Conservation (phyloP, 495 filamentous ascomycete species). For the Durotheca rogersii region DNA sequence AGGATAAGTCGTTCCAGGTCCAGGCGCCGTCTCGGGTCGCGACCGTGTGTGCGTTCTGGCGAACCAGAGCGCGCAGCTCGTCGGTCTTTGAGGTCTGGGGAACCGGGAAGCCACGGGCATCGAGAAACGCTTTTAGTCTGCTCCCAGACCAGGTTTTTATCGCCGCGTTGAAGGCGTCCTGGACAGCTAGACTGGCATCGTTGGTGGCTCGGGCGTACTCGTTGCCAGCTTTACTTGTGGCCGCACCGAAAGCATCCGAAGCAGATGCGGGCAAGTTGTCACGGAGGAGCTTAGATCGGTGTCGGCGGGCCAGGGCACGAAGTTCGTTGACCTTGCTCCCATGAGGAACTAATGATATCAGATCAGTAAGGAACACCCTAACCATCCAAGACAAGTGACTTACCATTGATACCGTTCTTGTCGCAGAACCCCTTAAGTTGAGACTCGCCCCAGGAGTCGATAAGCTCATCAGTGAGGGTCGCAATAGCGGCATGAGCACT, state of each 20-base stretch:
- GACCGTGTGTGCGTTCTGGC: slow-evolving; percentile 71
- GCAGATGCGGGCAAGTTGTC: slow-evolving; percentile 64
- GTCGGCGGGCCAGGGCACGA: slow-evolving; percentile 84
- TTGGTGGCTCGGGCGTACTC: slow-evolving; percentile 75
- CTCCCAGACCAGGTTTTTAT: slow-evolving; percentile 68
- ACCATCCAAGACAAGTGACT: neutral
- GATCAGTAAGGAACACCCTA: slow-evolving; percentile 40
- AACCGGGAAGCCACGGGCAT: slow-evolving; percentile 67
- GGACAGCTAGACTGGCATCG: slow-evolving; percentile 60
- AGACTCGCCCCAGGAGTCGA: slow-evolving; percentile 86
- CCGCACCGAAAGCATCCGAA: slow-evolving; percentile 70
- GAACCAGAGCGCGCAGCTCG: slow-evolving; percentile 74
- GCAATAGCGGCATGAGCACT: slow-evolving; percentile 68
- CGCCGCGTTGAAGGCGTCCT: slow-evolving; percentile 66
- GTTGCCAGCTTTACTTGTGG: slow-evolving; percentile 79
- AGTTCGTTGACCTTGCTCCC: slow-evolving; percentile 88
- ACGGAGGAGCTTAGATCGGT: slow-evolving; percentile 71
- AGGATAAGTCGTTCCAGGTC: slow-evolving; percentile 83
- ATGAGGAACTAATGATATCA: slow-evolving; percentile 78
- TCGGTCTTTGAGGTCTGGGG: slow-evolving; percentile 76
- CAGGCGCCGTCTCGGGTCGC: slow-evolving; percentile 70
- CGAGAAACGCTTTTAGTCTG: slow-evolving; percentile 75
- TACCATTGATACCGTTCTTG: slow-evolving; percentile 69
- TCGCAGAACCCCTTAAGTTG: slow-evolving; percentile 91
- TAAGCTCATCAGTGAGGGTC: slow-evolving; percentile 74